Conservation (phyloP, 176 grass and related monocot species). For the Triticum dicoccoides region DNA sequence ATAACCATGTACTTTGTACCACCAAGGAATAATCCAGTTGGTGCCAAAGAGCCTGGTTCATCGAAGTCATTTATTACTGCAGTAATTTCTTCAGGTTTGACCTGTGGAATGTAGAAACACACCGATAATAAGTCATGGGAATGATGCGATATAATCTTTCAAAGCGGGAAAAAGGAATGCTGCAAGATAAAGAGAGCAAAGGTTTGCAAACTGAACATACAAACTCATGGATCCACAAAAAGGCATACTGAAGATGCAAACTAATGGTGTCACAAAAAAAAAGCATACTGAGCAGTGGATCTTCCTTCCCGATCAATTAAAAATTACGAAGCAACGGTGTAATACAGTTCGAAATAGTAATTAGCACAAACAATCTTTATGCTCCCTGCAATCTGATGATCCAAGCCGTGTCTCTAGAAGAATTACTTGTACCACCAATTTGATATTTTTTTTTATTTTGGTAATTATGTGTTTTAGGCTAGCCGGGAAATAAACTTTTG, state of each 20-base stretch:
- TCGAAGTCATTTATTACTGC: conserved; percentile 44
- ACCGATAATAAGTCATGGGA: neutral
- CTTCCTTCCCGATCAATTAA: neutral
- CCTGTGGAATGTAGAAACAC: conserved; percentile 26
- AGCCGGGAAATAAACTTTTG: neutral
- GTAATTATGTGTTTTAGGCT: neutral
- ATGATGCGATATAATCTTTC: neutral
- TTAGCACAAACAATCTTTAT: neutral
- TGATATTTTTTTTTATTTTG: neutral
- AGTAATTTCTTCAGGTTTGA: conserved; percentile 43
- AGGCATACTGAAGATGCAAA: neutral
- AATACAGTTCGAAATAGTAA: neutral
- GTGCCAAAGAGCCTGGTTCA: conserved; percentile 53
- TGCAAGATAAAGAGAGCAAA: neutral
- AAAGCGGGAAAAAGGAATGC: neutral
- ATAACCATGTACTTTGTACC: conserved; percentile 62
- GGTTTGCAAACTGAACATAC: neutral
- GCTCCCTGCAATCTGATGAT: neutral
- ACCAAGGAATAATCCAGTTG: conserved; percentile 50
- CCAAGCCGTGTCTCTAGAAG: neutral
- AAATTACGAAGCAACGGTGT: neutral
- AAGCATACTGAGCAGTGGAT: neutral
- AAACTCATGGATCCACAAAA: neutral
- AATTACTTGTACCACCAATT: neutral
- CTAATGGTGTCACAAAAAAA: neutral